A percentile compares a stretch with the other conserved stretches of the same genome.
These are phyloP conservation scores for Maudiozyma bulderi DNA, from an alignment of 805 yeast species.

Conservation along the genomic window DNA sequence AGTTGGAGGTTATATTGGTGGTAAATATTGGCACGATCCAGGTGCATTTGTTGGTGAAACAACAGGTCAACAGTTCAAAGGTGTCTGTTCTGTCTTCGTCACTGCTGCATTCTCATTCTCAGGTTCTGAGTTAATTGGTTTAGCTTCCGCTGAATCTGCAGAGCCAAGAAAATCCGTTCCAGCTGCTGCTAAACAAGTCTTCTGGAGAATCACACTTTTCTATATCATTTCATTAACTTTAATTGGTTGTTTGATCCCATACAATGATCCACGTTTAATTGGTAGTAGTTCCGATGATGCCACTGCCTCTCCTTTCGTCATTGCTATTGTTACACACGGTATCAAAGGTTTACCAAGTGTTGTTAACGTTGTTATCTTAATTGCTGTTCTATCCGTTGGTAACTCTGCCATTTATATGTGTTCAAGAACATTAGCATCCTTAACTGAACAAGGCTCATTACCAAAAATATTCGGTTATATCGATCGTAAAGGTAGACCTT, in stretches of 20 bases:
- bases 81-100: constrained; percentile 62
- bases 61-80: constrained; percentile 38
- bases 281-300: constrained; percentile 47
- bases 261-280: constrained; percentile 34
- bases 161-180: constrained; percentile 42
- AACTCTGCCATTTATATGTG: constrained; percentile 63
- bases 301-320: constrained; percentile 69
- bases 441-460: constrained; percentile 55
- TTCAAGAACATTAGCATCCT: constrained; percentile 55
- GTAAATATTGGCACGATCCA: constrained; percentile 42
- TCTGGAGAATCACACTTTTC: constrained; percentile 44
- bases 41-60: constrained; percentile 47
- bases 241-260: constrained; percentile 41
- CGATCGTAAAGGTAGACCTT: constrained; percentile 60
- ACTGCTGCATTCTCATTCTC: constrained; percentile 60
- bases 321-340: constrained; percentile 58
- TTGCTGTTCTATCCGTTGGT: constrained; percentile 62
- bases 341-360: constrained; percentile 55
- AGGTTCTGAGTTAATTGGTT: constrained; percentile 44
- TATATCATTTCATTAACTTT: constrained; percentile 37
- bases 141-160: constrained; percentile 41
- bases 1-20: constrained; percentile 39
- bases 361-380: constrained; percentile 57
- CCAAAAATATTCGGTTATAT: constrained; percentile 51
- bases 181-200: constrained; percentile 44